A percentile compares a stretch with the other conserved stretches of the same genome.
Conservation (phyloP, 2,329 filamentous ascomycete species). For the Sclerotinia borealis region DNA sequence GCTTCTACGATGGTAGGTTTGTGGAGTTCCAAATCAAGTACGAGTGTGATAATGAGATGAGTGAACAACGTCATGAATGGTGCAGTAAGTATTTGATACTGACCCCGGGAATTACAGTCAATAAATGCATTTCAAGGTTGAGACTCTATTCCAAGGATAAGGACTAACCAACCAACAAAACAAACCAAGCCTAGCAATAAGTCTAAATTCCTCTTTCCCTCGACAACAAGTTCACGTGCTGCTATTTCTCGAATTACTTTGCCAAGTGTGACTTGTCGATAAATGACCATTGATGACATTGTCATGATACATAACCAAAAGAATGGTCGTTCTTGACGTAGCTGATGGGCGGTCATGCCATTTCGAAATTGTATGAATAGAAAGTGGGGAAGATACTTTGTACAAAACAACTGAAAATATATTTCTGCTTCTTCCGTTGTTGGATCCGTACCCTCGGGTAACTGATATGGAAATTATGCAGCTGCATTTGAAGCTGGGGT, state of each 20-base stretch:
- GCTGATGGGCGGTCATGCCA: conserved; percentile 34
- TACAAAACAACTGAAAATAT: conserved; percentile 38
- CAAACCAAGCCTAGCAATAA: neutral
- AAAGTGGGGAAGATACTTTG: conserved; percentile 39
- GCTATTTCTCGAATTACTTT: conserved; percentile 40
- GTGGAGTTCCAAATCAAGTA: conserved; percentile 1
- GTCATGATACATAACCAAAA: conserved; percentile 46
- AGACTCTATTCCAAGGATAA: neutral
- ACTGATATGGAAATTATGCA: neutral
- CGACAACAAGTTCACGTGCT: conserved; percentile 41
- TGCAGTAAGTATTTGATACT: neutral
- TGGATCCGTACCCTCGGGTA: neutral
- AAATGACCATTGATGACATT: conserved; percentile 39
- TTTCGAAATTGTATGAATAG: conserved; percentile 41
- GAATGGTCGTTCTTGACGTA: conserved; percentile 41
- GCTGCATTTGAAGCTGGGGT: neutral
- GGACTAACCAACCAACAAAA: conserved; percentile 2
- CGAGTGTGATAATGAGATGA: neutral
- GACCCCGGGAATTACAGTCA: neutral
- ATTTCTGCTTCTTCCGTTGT: conserved; percentile 36
- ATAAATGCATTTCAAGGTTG: too few species aligned
- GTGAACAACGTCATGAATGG: neutral
- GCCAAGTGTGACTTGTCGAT: conserved; percentile 37
- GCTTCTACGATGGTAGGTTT: neutral
- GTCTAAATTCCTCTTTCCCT: conserved; percentile 41